Evolutionary conservation across 192 early-diverging fungal species (phyloP).

Genomic region (Chytriomyces sp.): DNA sequence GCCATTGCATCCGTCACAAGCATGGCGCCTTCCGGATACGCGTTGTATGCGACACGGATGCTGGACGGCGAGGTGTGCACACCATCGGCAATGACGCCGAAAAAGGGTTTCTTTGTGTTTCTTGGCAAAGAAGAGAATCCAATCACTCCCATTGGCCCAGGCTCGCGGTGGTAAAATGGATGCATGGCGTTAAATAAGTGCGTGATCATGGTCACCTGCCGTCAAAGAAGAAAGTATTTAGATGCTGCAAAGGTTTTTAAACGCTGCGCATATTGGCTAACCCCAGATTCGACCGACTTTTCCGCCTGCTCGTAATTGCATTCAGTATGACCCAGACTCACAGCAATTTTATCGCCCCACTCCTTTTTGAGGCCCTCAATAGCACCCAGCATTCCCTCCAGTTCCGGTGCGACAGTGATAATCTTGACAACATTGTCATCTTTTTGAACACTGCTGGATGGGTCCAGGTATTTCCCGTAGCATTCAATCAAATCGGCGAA

Average conservation of each 20-base stretch:
- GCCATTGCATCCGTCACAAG: constrained; percentile 84
- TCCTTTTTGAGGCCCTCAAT: constrained; percentile 65
- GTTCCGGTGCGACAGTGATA: constrained; percentile 44
- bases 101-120: constrained; percentile 66
- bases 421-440: constrained; percentile 78
- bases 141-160: constrained; percentile 77
- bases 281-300: constrained; percentile 34
- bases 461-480: constrained; percentile 65
- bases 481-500: constrained; percentile 69
- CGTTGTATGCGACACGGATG: constrained; percentile 79
- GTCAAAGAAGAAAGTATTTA: constrained; percentile 44
- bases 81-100: constrained; percentile 84
- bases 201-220: constrained; percentile 81
- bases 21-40: constrained; percentile 75
- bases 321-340: constrained; percentile 57
- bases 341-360: constrained; percentile 61
- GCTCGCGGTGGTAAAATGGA: constrained; percentile 82
- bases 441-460: constrained; percentile 52
- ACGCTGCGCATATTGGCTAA: constrained; percentile 23
- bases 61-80: constrained; percentile 78
- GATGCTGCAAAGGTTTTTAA: background rate
- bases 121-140: constrained; percentile 42
- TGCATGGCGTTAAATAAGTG: constrained; percentile 54
- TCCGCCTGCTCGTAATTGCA: constrained; percentile 5
- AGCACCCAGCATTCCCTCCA: constrained; percentile 24